phyloP scores from a whole-genome alignment of 1,284 basidiomycete species.

The Cutaneotrichosporon dermatis region DNA sequence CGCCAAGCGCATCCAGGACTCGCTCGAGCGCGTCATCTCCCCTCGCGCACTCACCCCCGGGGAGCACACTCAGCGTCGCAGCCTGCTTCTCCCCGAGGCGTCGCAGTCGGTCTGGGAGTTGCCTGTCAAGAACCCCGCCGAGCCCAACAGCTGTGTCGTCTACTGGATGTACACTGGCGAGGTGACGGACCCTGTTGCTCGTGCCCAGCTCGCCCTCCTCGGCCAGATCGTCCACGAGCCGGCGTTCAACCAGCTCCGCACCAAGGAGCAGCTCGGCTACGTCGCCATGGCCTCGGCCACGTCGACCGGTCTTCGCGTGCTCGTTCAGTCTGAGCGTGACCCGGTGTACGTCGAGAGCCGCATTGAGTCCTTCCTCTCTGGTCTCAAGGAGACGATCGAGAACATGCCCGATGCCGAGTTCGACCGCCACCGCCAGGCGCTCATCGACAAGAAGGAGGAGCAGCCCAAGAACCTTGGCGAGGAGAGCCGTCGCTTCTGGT shows the following conservation, averaged over 20 bases:
- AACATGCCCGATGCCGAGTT: conserved; percentile 63
- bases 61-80: conserved; percentile 59
- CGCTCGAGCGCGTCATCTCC: conserved; percentile 65
- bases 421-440: conserved; percentile 59
- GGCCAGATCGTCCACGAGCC: conserved; percentile 81
- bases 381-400: conserved; percentile 60
- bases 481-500: conserved; percentile 63
- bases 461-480: conserved; percentile 65
- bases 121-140: conserved; percentile 75
- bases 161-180: conserved; percentile 68
- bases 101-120: conserved; percentile 67
- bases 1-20: conserved; percentile 67
- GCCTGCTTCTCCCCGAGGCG: conserved; percentile 63
- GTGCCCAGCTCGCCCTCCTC: conserved; percentile 48
- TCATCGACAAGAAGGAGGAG: conserved; percentile 67
- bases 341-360: conserved; percentile 82
- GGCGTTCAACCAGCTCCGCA: conserved; percentile 89
- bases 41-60: conserved; percentile 57
- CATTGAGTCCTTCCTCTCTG: conserved; percentile 78
- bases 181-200: conserved; percentile 53
- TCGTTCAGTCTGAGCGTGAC: conserved; percentile 84
- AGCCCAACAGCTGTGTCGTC: conserved; percentile 77
- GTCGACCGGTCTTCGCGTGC: conserved; percentile 70
- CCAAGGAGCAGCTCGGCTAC: conserved; percentile 95
- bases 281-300: conserved; percentile 64